Conservation (phyloP, 148 eudicot species). For the Cornus suecica region DNA sequence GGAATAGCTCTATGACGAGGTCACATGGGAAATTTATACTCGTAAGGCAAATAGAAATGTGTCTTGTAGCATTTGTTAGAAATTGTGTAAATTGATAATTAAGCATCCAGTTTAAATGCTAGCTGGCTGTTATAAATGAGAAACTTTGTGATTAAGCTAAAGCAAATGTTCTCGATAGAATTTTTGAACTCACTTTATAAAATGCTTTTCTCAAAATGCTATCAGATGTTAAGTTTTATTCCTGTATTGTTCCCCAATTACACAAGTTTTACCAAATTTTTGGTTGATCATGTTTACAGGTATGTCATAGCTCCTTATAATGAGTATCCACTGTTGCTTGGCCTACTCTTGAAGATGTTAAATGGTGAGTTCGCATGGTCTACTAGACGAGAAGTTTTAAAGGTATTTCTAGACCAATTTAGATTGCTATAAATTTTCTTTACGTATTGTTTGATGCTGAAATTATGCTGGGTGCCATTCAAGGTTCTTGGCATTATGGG, state of each 20-base stretch:
- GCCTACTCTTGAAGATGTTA: constrained; percentile 81
- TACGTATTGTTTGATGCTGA: background rate
- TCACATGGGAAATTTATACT: background rate
- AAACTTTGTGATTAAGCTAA: background rate
- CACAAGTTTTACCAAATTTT: constrained; percentile 8
- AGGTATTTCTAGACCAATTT: constrained; percentile 40
- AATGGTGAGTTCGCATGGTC: constrained; percentile 97
- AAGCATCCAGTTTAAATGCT: background rate
- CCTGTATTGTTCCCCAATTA: background rate
- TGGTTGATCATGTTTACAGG: constrained; percentile 39
- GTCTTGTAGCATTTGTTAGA: background rate
- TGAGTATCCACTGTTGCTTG: constrained; percentile 80
- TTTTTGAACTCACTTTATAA: background rate
- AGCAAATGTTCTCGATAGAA: background rate
- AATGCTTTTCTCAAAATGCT: background rate
- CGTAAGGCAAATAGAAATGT: background rate
- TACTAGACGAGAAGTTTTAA: constrained; percentile 90
- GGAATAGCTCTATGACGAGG: background rate
- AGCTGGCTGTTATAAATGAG: too few relatives aligned
- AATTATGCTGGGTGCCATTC: constrained; percentile 9
- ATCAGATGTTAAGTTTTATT: background rate
- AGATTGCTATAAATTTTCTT: background rate
- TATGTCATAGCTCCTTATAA: constrained; percentile 91
- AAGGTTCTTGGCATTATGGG: constrained; percentile 99
- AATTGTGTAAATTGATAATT: background rate